phyloP scores from a whole-genome alignment of 495 filamentous ascomycete genomes.

The Thermochaetoides thermophila region DNA sequence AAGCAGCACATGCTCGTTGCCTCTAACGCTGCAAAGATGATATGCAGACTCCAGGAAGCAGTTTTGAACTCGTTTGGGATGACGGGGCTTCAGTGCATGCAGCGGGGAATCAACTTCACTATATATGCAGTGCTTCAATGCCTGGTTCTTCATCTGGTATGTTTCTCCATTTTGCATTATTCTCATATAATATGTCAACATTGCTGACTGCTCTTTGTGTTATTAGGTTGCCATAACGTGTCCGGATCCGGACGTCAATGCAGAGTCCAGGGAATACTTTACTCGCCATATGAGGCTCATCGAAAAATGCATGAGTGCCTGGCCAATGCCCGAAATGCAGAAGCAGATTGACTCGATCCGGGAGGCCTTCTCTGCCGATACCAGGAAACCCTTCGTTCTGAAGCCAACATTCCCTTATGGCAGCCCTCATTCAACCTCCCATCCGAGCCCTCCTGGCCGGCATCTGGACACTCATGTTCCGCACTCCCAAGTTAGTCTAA shows the following conservation, averaged over 20 bases:
- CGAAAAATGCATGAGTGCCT: slow-evolving; percentile 68
- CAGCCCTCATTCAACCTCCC: slow-evolving; percentile 48
- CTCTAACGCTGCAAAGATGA: slow-evolving; percentile 71
- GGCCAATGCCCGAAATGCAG: slow-evolving; percentile 88
- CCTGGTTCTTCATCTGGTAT: slow-evolving; percentile 88
- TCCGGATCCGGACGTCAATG: slow-evolving; percentile 77
- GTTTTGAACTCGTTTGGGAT: slow-evolving; percentile 65
- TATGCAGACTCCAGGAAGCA: slow-evolving; percentile 85
- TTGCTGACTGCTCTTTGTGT: neutral
- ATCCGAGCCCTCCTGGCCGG: slow-evolving; percentile 47
- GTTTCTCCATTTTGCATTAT: slow-evolving; percentile 14
- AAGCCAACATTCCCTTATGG: slow-evolving; percentile 81
- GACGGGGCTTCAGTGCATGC: slow-evolving; percentile 79
- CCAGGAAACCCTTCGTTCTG: slow-evolving; percentile 70
- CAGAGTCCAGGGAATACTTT: slow-evolving; percentile 79
- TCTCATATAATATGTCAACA: neutral
- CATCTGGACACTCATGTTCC: slow-evolving; percentile 29
- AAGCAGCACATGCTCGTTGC: slow-evolving; percentile 77
- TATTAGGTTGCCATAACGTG: slow-evolving; percentile 79
- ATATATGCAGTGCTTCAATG: slow-evolving; percentile 87
- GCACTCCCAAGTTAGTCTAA: slow-evolving; percentile 61
- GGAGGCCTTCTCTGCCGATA: slow-evolving; percentile 86
- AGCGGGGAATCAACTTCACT: slow-evolving; percentile 86
- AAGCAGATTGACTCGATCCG: slow-evolving; percentile 79
- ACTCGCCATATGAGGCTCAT: slow-evolving; percentile 90